A percentile compares a stretch with the other conserved stretches of the same genome.
phyloP scores from a whole-genome alignment of 2,329 filamentous ascomycete genomes.

The Tolypocladium tropicale region DNA sequence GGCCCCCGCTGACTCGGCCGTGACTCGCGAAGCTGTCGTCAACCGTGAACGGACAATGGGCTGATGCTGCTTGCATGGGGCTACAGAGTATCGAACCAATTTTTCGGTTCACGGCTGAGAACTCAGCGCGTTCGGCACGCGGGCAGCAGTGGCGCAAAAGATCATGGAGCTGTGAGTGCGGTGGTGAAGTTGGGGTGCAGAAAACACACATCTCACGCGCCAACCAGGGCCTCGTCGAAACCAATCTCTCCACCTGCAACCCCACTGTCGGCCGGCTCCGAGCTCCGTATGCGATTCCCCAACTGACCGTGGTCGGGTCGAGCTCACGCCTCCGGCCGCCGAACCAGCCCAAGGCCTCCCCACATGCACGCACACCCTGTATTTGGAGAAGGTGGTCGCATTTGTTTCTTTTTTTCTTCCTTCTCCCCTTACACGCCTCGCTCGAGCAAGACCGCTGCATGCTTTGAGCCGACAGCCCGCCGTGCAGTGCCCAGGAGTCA shows the following conservation, averaged over 20 bases:
- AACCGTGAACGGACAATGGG: not conserved
- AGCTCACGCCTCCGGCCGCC: not conserved
- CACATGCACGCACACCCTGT: not conserved
- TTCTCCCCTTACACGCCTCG: no score
- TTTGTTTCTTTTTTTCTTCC: not conserved
- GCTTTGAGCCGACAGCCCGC: not conserved
- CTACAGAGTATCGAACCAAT: not conserved
- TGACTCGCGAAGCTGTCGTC: not conserved
- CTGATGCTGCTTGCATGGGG: not conserved
- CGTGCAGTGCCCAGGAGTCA: not conserved
- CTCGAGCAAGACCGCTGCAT: not conserved
- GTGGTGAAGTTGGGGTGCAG: not conserved
- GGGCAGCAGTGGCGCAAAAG: not conserved
- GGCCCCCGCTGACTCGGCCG: no score
- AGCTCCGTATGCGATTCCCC: not conserved
- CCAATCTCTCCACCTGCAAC: not conserved
- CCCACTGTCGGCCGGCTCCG: constrained; percentile 6
- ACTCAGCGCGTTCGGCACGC: not conserved
- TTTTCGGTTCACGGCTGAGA: not conserved
- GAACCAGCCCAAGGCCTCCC: not conserved
- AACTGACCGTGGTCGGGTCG: not conserved
- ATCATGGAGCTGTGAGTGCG: not conserved
- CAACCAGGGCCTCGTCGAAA: not conserved
- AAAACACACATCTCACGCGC: not conserved
- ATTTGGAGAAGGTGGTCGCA: not conserved